Percentiles rank a stretch among this genome's conserved stretches.
phyloP scores from a whole-genome alignment of 1,284 basidiomycete genomes.

The Xerocomus cyaneibrunnescens region DNA sequence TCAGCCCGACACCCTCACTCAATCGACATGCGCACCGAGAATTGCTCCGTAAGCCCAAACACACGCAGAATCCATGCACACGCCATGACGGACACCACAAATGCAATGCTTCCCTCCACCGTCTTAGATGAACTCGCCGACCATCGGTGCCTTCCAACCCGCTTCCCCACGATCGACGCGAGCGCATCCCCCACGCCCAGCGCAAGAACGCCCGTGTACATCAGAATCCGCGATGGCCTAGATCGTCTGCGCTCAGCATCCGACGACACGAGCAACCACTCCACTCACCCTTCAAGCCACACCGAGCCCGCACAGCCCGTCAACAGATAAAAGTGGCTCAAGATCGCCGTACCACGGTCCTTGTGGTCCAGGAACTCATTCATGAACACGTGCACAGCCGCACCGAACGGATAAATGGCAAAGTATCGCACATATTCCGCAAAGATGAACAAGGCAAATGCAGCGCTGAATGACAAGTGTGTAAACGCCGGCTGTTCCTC shows the following conservation, averaged over 20 bases:
- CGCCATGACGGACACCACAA: constrained; percentile 68
- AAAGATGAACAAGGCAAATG: constrained; percentile 94
- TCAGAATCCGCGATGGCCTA: constrained; percentile 70
- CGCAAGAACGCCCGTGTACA: constrained; percentile 88
- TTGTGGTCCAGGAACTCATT: constrained; percentile 96
- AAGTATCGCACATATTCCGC: constrained; percentile 97
- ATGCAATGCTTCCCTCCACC: constrained; percentile 87
- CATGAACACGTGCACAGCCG: constrained; percentile 93
- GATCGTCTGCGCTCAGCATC: constrained; percentile 11
- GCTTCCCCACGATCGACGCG: constrained; percentile 90
- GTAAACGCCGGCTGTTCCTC: constrained; percentile 85
- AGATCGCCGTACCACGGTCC: constrained; percentile 93
- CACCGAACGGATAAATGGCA: constrained; percentile 95
- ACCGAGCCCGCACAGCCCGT: constrained; percentile 92
- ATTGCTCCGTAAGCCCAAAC: constrained; percentile 65
- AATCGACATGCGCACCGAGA: constrained; percentile 60
- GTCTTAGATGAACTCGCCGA: constrained; percentile 84
- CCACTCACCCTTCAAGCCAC: constrained; percentile 90
- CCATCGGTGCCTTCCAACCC: constrained; percentile 81
- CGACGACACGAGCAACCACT: not conserved
- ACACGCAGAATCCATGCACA: constrained; percentile 73
- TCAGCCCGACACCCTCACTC: constrained; percentile 2
- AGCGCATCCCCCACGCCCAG: constrained; percentile 94
- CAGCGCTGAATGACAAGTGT: constrained; percentile 90
- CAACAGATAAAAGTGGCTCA: constrained; percentile 96